Conservation (phyloP, 768 basidiomycete species). For the Boletellus sp. region DNA sequence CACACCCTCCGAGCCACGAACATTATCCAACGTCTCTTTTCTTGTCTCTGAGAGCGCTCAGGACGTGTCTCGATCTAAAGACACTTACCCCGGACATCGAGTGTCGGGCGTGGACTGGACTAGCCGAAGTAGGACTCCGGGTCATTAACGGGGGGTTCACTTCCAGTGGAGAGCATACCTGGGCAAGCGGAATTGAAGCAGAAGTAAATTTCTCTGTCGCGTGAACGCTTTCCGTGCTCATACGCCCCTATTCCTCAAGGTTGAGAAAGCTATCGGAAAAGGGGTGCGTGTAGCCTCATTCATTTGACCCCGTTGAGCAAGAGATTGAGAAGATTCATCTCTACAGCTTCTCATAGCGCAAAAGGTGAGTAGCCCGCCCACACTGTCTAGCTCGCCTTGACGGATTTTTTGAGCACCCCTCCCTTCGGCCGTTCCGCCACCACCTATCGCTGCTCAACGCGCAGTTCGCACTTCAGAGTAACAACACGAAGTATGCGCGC, state of each 20-base stretch:
- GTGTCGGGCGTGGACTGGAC: slow-evolving; percentile 65
- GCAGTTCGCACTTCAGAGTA: slow-evolving; percentile 43
- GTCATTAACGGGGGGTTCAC: slow-evolving; percentile 47
- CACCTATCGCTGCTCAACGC: slow-evolving; percentile 61
- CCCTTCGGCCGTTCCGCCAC: slow-evolving; percentile 56
- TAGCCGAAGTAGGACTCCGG: slow-evolving; percentile 67
- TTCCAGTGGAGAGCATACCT: slow-evolving; percentile 33
- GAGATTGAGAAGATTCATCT: not conserved
- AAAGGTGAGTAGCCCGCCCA: slow-evolving; percentile 42
- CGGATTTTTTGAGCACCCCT: slow-evolving; percentile 50
- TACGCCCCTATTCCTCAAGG: slow-evolving; percentile 25
- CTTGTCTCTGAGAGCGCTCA: slow-evolving; percentile 53
- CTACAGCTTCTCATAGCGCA: slow-evolving; percentile 51
- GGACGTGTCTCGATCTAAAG: slow-evolving; percentile 49
- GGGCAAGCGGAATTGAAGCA: slow-evolving; percentile 48
- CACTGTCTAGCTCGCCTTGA: slow-evolving; percentile 1
- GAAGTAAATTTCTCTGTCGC: slow-evolving; percentile 41
- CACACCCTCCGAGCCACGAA: slow-evolving; percentile 62
- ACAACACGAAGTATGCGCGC: slow-evolving; percentile 57
- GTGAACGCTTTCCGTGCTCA: not conserved
- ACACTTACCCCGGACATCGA: slow-evolving; percentile 57
- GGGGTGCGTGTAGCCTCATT: slow-evolving; percentile 48
- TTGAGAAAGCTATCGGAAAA: slow-evolving; percentile 64
- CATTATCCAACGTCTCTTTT: slow-evolving; percentile 52
- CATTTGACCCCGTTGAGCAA: not conserved